phyloP scores from a whole-genome alignment of 2,329 filamentous ascomycete genomes.

The Penicillium brasilianum region DNA sequence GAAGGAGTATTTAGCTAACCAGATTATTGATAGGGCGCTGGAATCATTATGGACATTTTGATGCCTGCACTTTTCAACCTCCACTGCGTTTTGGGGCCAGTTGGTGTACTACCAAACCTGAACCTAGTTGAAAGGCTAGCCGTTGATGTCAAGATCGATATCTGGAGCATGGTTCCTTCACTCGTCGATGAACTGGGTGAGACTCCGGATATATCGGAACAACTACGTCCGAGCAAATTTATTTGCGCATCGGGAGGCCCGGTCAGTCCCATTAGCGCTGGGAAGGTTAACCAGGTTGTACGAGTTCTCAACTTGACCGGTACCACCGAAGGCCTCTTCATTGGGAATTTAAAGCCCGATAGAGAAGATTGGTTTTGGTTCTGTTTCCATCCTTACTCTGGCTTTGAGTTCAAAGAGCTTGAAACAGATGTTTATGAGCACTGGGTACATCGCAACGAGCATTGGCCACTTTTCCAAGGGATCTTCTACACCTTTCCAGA shows the following conservation, averaged over 20 bases:
- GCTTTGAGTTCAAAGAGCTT: slow-evolving; percentile 29
- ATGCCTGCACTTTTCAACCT: slow-evolving; percentile 12
- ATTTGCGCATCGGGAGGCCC: slow-evolving; percentile 10
- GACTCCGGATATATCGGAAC: slow-evolving; percentile 5
- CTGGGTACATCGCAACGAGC: slow-evolving; percentile 40
- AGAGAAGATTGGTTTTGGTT: slow-evolving; percentile 12
- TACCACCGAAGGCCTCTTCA: slow-evolving; percentile 12
- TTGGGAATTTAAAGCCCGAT: slow-evolving; percentile 10
- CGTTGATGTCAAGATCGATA: slow-evolving; percentile 8
- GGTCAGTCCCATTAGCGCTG: slow-evolving; percentile 5
- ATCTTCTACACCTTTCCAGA: slow-evolving; percentile 39
- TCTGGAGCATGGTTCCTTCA: slow-evolving; percentile 11
- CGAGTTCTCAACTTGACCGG: slow-evolving; percentile 10
- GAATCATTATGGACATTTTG: slow-evolving; percentile 13
- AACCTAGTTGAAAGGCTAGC: slow-evolving; percentile 10
- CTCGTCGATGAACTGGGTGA: slow-evolving; percentile 10
- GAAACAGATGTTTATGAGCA: slow-evolving; percentile 41
- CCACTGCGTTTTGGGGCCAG: slow-evolving; percentile 10
- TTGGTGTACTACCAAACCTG: slow-evolving; percentile 9
- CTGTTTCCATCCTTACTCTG: slow-evolving; percentile 24
- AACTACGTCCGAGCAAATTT: slow-evolving; percentile 10
- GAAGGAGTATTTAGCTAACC: background rate
- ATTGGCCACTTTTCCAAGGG: slow-evolving; percentile 32
- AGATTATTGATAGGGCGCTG: slow-evolving; percentile 4
- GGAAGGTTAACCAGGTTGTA: slow-evolving; percentile 9